Evolutionary conservation across 805 yeast species (phyloP), one percentile per base, ranked within the genome.

Genomic region (Myxozyma lipomycoides): DNA sequence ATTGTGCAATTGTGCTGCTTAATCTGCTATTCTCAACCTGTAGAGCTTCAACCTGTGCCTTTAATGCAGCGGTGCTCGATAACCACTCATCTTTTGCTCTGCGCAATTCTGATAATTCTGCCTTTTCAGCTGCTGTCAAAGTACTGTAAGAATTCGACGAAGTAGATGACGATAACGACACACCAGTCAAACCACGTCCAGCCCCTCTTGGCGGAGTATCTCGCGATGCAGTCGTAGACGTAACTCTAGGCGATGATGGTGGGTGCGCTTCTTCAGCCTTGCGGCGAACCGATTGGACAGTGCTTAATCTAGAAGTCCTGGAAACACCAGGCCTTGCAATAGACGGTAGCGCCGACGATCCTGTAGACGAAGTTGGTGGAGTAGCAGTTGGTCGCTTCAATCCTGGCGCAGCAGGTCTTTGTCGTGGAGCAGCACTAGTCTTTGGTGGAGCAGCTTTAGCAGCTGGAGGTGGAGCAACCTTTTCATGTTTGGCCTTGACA

Each of bases 71-170:
- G 35, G 61, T 67, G 45, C 68, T 72, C 32, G 67, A 64, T n/a
- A 59, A 43, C 79, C 81, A 78, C 37, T 64, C 64, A 32, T 69
- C 69, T 58, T 79, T 83, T 55, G 83, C 89, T 10, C 64, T 67
- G 51, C 79, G 73, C 43, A 86, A 66, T 17, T 66, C 67, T 39
- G 73, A 74, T 19, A 84, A 62, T 52, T 82, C 84, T 34, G 67
- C 68, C 49, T 62, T 68, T 25, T 77, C 78, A 10, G 55, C 58
- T 15, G 47, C 59, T 17, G 54, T 36, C 22, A 54, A 36, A 3
- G 47, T 51, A 7, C 45, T 30, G 26, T 44, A 51, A n/a, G 19
- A 23, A n/a, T 21, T 26, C 9, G 56, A 28, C 9, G 51, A 25
- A 3, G 45, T 19, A 1, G 52, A 40, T 6, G 54, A 37, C 26